Evolutionary conservation across 305 asterid genomes (phyloP), one percentile per base, ranked within the genome.

Genomic region (Solanum aculeatissimum): DNA sequence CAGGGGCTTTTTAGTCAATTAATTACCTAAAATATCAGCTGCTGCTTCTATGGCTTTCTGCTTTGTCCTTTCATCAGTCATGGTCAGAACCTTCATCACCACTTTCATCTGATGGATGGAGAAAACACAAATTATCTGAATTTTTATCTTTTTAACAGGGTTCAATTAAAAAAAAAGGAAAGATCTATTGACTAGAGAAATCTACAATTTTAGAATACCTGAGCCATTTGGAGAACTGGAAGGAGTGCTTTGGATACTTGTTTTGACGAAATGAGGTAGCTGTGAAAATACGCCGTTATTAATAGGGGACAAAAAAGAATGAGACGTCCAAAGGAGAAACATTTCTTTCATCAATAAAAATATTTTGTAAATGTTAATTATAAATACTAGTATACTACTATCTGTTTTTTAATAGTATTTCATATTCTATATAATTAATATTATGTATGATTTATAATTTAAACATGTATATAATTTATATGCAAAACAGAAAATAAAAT

Each of bases 11-110:
- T 27, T 27, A 42, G 13, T 75, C 4, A 47, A 12, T 16, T 90
- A 94, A 6, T 18, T 91, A 95, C 99, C 98, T 40, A 74, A 60
- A 51, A 96, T 91, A 87, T 96, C 99, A 38, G 98, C 98, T 69
- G 93, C 99, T 42, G 99, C 98, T 91, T 93, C 98, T 1, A 93
- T 92, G 85, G 98, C 95, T 87, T 92, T 95, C 92, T 95, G 94
- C 93, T 92, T 95, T 27, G 97, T 92, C 85, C 88, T 95, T 43
- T 95, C 97, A 91, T 95, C 97, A 54, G 94, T 88, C 97, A 95
- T 95, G 77, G 95, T 92, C 66, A 90, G 62, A 63, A 92, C 87
- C 91, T 89, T 95, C 89, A 95, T 53, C 74, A 95, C 90, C 84
- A 94, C 87, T 89, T 95, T 95, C 94, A 94, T 95, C 69, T 84